These are phyloP conservation scores for Borovskyia barvae DNA, from an alignment of 208 protist genomes.

Conservation along the genomic window DNA sequence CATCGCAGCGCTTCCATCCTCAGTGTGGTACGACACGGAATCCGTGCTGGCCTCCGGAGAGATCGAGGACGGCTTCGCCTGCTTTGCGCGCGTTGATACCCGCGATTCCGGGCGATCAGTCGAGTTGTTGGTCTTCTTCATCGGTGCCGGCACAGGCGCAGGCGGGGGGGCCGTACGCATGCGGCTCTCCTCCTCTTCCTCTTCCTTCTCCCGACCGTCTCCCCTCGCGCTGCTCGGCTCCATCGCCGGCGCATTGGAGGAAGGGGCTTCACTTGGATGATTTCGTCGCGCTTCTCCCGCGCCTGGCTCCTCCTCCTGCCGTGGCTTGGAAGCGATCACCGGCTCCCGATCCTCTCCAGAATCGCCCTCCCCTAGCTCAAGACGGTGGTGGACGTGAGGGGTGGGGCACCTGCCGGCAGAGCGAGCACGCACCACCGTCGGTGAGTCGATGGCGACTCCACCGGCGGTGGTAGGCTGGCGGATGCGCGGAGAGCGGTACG, in stretches of 20 bases:
- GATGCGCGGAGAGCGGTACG: background rate
- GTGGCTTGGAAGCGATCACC: background rate
- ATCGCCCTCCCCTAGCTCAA: slow-evolving; percentile 1
- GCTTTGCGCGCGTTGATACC: background rate
- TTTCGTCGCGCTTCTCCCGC: background rate
- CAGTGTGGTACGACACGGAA: background rate
- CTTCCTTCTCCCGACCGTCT: background rate
- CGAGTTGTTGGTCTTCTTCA: too few relatives aligned
- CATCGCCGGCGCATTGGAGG: too few relatives aligned
- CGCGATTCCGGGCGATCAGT: too few relatives aligned
- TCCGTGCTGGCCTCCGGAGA: background rate
- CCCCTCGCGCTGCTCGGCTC: too few relatives aligned
- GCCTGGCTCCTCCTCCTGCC: background rate
- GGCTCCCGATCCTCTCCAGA: background rate
- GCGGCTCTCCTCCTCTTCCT: slow-evolving; percentile 5
- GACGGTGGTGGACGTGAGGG: background rate
- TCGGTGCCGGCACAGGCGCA: slow-evolving; percentile 2
- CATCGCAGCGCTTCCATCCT: background rate
- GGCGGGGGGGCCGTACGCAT: slow-evolving; percentile 8
- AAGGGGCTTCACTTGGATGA: too few relatives aligned
- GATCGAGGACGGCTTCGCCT: background rate
- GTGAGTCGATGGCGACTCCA: slow-evolving; percentile 12
- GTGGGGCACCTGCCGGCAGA: background rate
- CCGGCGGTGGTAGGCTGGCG: background rate
- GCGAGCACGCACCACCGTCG: slow-evolving; percentile 3